Percentiles rank a stretch among this genome's conserved stretches.
phyloP scores from a whole-genome alignment of 805 yeast genomes.

The Kodamaea kaohsiungensis region DNA sequence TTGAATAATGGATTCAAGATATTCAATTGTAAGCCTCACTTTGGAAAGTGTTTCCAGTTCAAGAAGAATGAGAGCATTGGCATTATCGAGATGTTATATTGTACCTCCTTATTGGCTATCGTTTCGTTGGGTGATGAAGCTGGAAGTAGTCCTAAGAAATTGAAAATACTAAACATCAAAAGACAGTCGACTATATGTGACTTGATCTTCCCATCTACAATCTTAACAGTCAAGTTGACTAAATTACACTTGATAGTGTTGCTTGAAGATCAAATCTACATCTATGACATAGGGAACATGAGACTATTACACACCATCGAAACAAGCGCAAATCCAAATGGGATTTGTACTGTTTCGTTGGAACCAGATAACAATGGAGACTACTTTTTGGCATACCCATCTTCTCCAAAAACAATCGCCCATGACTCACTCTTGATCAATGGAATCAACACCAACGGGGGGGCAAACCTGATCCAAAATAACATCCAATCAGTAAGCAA shows the following conservation, averaged over 20 bases:
- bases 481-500: constrained; percentile 42
- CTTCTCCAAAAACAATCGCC: constrained; percentile 62
- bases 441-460: constrained; percentile 44
- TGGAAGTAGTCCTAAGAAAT: constrained; percentile 72
- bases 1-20: constrained; percentile 65
- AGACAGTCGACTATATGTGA: constrained; percentile 50
- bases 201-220: constrained; percentile 42
- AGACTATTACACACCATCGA: constrained; percentile 45
- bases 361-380: constrained; percentile 36
- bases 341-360: constrained; percentile 61
- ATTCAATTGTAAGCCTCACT: constrained; percentile 79
- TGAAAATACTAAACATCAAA: constrained; percentile 82
- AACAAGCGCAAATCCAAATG: constrained; percentile 46
- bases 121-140: constrained; percentile 79
- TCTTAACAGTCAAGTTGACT: constrained; percentile 40
- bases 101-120: constrained; percentile 82
- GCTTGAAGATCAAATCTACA: constrained; percentile 45
- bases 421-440: constrained; percentile 43
- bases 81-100: constrained; percentile 85
- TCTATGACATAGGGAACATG: constrained; percentile 44
- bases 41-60: constrained; percentile 50
- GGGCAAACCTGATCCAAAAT: constrained; percentile 38
- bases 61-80: constrained; percentile 55
- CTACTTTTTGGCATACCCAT: constrained; percentile 69
- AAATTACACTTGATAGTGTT: constrained; percentile 35